These are phyloP conservation scores for Chaetomium sp. DNA, from an alignment of 2,329 filamentous ascomycete species.

Conservation along the genomic window DNA sequence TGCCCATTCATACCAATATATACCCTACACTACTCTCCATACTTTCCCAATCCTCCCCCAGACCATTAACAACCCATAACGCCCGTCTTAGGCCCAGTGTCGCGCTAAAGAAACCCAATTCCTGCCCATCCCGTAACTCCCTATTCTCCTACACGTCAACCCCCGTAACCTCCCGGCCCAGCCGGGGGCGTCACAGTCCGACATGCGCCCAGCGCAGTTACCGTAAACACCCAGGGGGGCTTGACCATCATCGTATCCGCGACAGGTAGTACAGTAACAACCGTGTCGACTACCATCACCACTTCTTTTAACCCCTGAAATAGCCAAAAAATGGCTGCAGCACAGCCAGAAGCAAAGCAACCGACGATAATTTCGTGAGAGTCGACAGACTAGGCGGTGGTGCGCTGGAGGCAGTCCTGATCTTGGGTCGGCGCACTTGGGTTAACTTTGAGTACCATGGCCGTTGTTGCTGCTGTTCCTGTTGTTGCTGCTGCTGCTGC, in stretches of 20 bases:
- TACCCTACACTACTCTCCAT: background rate
- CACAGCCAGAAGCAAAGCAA: slow-evolving; percentile 45
- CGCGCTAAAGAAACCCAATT: slow-evolving; percentile 60
- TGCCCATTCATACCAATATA: background rate
- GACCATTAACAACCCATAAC: slow-evolving; percentile 54
- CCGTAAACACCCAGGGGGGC: background rate
- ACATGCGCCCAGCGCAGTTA: too few relatives aligned
- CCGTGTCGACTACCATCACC: too few relatives aligned
- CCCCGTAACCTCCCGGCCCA: slow-evolving; percentile 66
- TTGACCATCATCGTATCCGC: slow-evolving; percentile 41
- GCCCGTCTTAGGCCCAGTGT: slow-evolving; percentile 58
- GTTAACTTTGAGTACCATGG: slow-evolving; percentile 41
- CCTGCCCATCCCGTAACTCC: slow-evolving; percentile 58
- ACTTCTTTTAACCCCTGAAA: slow-evolving; percentile 34
- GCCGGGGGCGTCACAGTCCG: slow-evolving; percentile 41
- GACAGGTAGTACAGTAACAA: slow-evolving; percentile 32
- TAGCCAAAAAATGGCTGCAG: slow-evolving; percentile 43
- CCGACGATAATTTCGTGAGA: slow-evolving; percentile 40
- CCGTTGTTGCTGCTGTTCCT: background rate
- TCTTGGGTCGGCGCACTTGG: slow-evolving; percentile 34
- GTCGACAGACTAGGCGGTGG: slow-evolving; percentile 37
- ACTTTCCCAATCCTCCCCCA: slow-evolving; percentile 22
- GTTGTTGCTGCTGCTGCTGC: slow-evolving; percentile 1
- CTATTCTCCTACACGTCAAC: slow-evolving; percentile 60
- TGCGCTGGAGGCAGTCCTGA: slow-evolving; percentile 38